Evolutionary conservation across 345 rosid species (phyloP).

Genomic region (Trapa incisa): DNA sequence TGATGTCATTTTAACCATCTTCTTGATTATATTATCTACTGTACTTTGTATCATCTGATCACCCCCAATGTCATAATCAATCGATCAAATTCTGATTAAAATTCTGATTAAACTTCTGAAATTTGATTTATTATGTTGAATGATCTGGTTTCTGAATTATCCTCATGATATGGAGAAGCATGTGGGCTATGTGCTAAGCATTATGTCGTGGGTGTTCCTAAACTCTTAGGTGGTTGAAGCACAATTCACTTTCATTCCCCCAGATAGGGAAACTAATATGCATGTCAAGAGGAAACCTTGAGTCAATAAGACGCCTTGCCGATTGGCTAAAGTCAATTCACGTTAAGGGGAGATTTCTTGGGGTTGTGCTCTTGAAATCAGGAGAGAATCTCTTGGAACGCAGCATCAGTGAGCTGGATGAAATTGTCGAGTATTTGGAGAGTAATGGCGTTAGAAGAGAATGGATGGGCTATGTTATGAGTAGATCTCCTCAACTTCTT

Average conservation of each 20-base stretch:
- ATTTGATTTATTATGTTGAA: not conserved
- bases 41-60: not conserved
- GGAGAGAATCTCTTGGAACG: constrained; percentile 52
- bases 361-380: constrained; percentile 45
- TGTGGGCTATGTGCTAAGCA: not conserved
- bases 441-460: constrained; percentile 65
- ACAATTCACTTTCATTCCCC: constrained; percentile 54
- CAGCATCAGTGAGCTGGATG: constrained; percentile 35
- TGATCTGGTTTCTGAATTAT: not conserved
- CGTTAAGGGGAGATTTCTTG: constrained; percentile 68
- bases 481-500: constrained; percentile 60
- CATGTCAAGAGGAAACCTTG: constrained; percentile 56
- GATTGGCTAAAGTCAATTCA: constrained; percentile 71
- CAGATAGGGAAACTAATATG: constrained; percentile 65
- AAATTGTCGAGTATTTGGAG: constrained; percentile 56
- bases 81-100: not conserved
- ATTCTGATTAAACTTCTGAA: not conserved
- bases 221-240: constrained; percentile 81
- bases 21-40: too few species aligned
- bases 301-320: constrained; percentile 35
- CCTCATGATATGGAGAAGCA: not conserved
- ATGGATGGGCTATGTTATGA: constrained; percentile 80
- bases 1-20: too few species aligned
- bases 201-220: not conserved
- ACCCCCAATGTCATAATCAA: not conserved